These are phyloP conservation scores for Trichosporon sp. DNA, from an alignment of 1,284 basidiomycete genomes.

Conservation along the genomic window DNA sequence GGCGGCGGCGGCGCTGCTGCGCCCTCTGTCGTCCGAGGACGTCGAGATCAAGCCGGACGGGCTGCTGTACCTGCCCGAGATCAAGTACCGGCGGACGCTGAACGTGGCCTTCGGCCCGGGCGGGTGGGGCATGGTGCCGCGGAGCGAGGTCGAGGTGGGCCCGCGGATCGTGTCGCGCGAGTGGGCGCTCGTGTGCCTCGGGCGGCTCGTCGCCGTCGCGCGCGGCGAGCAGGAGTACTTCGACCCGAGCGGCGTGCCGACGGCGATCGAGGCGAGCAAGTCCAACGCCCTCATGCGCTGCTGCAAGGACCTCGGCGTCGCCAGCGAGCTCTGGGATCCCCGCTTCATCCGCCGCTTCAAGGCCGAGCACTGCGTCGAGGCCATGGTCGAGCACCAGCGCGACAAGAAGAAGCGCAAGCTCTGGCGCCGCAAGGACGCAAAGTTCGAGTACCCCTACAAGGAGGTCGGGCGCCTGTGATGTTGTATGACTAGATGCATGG, in stretches of 20 bases:
- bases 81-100: slow-evolving; percentile 91
- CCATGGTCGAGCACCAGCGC: slow-evolving; percentile 73
- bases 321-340: slow-evolving; percentile 97
- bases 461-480: slow-evolving; percentile 51
- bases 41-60: slow-evolving; percentile 59
- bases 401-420: slow-evolving; percentile 90
- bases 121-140: slow-evolving; percentile 92
- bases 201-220: slow-evolving; percentile 82
- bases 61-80: slow-evolving; percentile 91
- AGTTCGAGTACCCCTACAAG: slow-evolving; percentile 80
- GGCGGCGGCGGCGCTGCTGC: slow-evolving; percentile 65
- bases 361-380: slow-evolving; percentile 73
- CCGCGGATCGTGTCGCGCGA: slow-evolving; percentile 86
- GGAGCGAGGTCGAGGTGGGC: slow-evolving; percentile 86
- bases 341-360: slow-evolving; percentile 94
- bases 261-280: slow-evolving; percentile 92
- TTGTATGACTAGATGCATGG: neutral
- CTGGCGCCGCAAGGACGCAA: slow-evolving; percentile 81
- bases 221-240: slow-evolving; percentile 98
- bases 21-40: slow-evolving; percentile 61
- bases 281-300: slow-evolving; percentile 97
- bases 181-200: slow-evolving; percentile 90
- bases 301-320: slow-evolving; percentile 94
- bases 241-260: slow-evolving; percentile 82
- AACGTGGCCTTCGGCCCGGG: slow-evolving; percentile 96